phyloP scores from a whole-genome alignment of 495 filamentous ascomycete genomes.

The Penicillium salamii region DNA sequence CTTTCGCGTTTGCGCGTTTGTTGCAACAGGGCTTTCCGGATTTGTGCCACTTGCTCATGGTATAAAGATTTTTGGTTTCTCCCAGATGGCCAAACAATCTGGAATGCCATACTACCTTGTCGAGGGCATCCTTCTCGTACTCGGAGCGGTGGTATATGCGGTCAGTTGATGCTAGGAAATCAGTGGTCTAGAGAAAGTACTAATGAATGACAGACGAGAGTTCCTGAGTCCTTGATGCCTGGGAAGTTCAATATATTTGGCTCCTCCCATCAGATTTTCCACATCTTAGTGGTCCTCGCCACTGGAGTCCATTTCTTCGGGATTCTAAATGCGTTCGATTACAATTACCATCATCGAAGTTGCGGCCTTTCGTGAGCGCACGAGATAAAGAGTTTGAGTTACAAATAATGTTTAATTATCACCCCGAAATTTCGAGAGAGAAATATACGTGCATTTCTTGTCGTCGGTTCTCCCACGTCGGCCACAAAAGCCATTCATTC shows the following conservation, averaged over 20 bases:
- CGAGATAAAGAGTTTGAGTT: no score
- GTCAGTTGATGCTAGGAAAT: conserved; percentile 28
- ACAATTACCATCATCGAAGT: background rate
- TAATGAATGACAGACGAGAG: conserved; percentile 28
- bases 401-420: no score
- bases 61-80: conserved; percentile 37
- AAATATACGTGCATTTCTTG: no score
- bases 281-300: conserved; percentile 42
- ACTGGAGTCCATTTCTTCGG: conserved; percentile 39
- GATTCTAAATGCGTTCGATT: conserved; percentile 39
- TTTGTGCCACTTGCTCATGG: conserved; percentile 48
- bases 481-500: no score
- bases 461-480: no score
- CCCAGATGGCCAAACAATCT: conserved; percentile 37
- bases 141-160: conserved; percentile 40
- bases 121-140: conserved; percentile 30
- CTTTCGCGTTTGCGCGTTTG: conserved; percentile 42
- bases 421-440: no score
- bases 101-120: conserved; percentile 25
- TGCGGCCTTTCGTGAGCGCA: background rate
- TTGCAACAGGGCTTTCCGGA: conserved; percentile 48
- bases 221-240: conserved; percentile 40
- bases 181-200: conserved; percentile 11
- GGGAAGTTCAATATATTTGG: conserved; percentile 46
- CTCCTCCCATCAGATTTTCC: conserved; percentile 42